Percentiles rank a stretch among this genome's conserved stretches.
phyloP scores from a whole-genome alignment of 805 yeast species.

The Blastobotrys parvus region DNA sequence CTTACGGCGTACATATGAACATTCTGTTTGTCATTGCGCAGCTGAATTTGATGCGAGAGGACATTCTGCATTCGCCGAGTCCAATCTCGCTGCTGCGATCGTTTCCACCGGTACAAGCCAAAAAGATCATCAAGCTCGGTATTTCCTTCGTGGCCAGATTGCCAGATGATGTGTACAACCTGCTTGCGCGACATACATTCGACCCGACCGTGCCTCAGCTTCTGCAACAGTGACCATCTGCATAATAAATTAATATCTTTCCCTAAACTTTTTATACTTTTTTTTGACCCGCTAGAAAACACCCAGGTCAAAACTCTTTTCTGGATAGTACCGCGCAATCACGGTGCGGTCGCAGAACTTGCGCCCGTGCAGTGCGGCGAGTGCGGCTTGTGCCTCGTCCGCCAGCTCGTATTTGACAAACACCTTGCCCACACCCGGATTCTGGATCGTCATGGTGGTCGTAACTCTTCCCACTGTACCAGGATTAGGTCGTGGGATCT shows the following conservation, averaged over 20 bases:
- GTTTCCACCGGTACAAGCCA: constrained; percentile 63
- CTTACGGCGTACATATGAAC: constrained; percentile 86
- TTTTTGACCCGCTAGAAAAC: constrained; percentile 12
- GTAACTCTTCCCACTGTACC: constrained; percentile 30
- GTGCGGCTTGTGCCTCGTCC: constrained; percentile 47
- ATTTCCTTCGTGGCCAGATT: constrained; percentile 71
- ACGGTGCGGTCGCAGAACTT: constrained; percentile 61
- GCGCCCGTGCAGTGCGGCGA: constrained; percentile 53
- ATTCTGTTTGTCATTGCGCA: constrained; percentile 79
- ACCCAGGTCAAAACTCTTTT: constrained; percentile 36
- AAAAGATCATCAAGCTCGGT: constrained; percentile 67
- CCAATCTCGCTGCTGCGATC: constrained; percentile 73
- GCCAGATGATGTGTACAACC: constrained; percentile 56
- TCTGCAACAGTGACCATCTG: not conserved
- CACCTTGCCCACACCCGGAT: constrained; percentile 61
- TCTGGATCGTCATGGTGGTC: not conserved
- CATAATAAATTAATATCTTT: too few species aligned
- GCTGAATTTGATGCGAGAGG: constrained; percentile 56
- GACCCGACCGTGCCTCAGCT: constrained; percentile 29
- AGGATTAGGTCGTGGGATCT: constrained; percentile 52
- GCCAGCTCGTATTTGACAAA: constrained; percentile 54
- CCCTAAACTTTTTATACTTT: too few species aligned
- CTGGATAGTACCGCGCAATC: constrained; percentile 53
- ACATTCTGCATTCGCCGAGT: constrained; percentile 46
- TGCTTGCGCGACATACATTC: constrained; percentile 54